These are phyloP conservation scores for Fusarium veterinarium DNA, from an alignment of 2,329 filamentous ascomycete genomes.

Conservation along the genomic window DNA sequence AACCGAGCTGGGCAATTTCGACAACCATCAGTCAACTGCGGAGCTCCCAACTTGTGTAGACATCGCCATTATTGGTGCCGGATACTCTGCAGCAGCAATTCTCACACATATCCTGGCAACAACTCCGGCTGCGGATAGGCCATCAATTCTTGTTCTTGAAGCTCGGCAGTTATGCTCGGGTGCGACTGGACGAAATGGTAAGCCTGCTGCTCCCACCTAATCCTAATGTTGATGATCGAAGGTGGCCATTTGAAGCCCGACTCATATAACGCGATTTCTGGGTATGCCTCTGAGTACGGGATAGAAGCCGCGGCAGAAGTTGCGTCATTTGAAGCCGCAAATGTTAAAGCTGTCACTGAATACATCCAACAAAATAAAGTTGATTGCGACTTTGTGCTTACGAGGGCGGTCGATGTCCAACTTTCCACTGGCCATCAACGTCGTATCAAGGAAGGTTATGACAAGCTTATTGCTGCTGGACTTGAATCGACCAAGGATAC, in stretches of 20 bases:
- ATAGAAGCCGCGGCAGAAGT: background rate
- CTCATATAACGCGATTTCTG: background rate
- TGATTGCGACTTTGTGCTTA: background rate
- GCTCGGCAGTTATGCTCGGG: background rate
- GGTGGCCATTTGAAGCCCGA: background rate
- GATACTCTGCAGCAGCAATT: background rate
- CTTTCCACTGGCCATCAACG: background rate
- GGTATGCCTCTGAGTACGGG: background rate
- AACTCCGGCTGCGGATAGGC: accelerated
- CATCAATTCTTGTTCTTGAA: background rate
- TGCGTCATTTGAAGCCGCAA: background rate
- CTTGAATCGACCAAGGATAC: background rate
- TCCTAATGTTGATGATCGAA: too few relatives aligned
- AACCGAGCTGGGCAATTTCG: accelerated
- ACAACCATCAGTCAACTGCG: accelerated
- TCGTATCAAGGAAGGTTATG: background rate
- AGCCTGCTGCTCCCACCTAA: too few relatives aligned
- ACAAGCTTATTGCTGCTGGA: background rate
- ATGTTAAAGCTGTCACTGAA: background rate
- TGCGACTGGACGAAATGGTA: background rate
- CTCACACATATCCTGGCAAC: background rate
- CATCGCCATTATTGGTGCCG: background rate
- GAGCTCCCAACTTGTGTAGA: accelerated
- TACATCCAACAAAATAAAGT: background rate
- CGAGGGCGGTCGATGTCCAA: background rate